phyloP scores from a whole-genome alignment of 352 stramenopile species.

The Globisporangium acanthophoron region DNA sequence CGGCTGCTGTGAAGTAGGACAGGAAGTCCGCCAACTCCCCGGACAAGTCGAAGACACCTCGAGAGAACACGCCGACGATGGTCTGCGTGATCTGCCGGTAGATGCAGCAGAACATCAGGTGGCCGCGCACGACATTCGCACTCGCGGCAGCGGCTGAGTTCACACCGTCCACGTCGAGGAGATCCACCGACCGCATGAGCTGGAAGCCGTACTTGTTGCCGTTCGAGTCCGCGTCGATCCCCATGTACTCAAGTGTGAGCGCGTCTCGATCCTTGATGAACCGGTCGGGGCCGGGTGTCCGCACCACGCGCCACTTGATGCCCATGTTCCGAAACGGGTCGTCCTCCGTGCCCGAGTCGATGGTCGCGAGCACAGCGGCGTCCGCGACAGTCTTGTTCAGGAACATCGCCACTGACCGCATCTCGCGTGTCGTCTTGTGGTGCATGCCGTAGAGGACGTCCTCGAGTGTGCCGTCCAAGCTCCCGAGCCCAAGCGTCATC shows the following conservation, averaged over 20 bases:
- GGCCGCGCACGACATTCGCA: slow-evolving; percentile 5
- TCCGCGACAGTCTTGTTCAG: slow-evolving; percentile 36
- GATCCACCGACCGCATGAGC: slow-evolving; percentile 14
- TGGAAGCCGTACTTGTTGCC: slow-evolving; percentile 31
- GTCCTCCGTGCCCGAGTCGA: slow-evolving; percentile 24
- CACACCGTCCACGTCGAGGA: neutral
- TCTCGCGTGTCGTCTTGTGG: slow-evolving; percentile 41
- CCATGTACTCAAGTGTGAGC: slow-evolving; percentile 41
- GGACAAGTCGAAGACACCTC: slow-evolving; percentile 9
- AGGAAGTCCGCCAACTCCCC: slow-evolving; percentile 10
- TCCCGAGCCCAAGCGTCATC: slow-evolving; percentile 37
- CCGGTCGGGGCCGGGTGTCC: slow-evolving; percentile 16
- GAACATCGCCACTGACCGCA: slow-evolving; percentile 30
- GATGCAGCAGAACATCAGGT: slow-evolving; percentile 12
- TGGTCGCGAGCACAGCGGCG: slow-evolving; percentile 31
- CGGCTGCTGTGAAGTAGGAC: slow-evolving; percentile 7
- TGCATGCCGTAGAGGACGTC: slow-evolving; percentile 47
- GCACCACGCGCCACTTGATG: slow-evolving; percentile 37
- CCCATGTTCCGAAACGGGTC: slow-evolving; percentile 45
- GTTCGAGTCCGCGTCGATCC: slow-evolving; percentile 21
- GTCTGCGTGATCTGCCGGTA: slow-evolving; percentile 10
- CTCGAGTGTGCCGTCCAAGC: slow-evolving; percentile 31
- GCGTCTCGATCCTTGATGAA: slow-evolving; percentile 43
- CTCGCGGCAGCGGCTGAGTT: neutral
- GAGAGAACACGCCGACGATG: slow-evolving; percentile 6